These are phyloP conservation scores for Pseudocercospora fijiensis DNA, from an alignment of 2,329 filamentous ascomycete species.

Conservation along the genomic window DNA sequence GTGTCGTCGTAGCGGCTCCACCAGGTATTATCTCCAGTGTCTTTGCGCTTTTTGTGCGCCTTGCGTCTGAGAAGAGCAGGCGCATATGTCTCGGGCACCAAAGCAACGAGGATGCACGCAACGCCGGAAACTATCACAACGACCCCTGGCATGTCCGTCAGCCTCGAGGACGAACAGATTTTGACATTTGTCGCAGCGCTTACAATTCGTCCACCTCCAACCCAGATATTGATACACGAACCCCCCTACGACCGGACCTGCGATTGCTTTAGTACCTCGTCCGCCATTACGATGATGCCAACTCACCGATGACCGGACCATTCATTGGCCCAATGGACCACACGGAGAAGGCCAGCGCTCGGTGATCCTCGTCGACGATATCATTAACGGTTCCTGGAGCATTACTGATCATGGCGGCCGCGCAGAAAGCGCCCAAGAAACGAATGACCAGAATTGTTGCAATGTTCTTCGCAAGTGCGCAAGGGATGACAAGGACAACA, in stretches of 20 bases:
- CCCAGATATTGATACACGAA: constrained; percentile 76
- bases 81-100: constrained; percentile 73
- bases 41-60: constrained; percentile 62
- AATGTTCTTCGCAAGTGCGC: constrained; percentile 67
- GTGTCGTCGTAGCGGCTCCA: constrained; percentile 80
- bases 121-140: constrained; percentile 68
- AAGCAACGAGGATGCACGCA: constrained; percentile 58
- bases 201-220: constrained; percentile 86
- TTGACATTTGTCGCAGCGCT: not conserved
- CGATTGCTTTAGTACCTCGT: not conserved
- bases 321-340: constrained; percentile 86
- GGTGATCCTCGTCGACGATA: constrained; percentile 74
- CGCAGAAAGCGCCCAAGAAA: constrained; percentile 72
- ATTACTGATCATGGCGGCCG: constrained; percentile 79
- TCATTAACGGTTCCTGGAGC: constrained; percentile 80
- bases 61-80: constrained; percentile 68
- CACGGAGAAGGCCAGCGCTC: constrained; percentile 78
- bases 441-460: constrained; percentile 67
- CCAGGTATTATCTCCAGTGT: constrained; percentile 68
- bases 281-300: not conserved
- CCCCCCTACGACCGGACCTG: constrained; percentile 74
- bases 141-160: constrained; percentile 46
- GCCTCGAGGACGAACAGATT: not conserved
- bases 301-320: constrained; percentile 46
- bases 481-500: constrained; percentile 68